Percentiles rank a stretch among this genome's conserved stretches.
Evolutionary conservation across 306 rosid species (phyloP).

Genomic region (Begonia loranthoides): DNA sequence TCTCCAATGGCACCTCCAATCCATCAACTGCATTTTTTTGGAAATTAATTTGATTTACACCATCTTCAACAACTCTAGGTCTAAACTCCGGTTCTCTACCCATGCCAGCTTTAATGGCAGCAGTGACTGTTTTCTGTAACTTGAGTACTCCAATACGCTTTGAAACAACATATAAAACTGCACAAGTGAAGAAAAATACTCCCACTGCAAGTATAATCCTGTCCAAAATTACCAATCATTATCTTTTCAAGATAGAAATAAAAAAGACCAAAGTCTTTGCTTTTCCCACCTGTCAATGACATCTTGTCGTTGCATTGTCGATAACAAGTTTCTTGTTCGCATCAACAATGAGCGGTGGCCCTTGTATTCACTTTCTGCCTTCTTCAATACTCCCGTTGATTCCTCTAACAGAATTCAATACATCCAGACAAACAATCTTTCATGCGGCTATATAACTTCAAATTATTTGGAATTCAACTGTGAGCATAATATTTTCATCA

Average conservation of each 20-base stretch:
- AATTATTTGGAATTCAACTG: no score
- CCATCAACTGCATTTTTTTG: slow-evolving; percentile 24
- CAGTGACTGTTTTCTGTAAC: slow-evolving; percentile 62
- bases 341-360: slow-evolving; percentile 72
- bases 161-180: slow-evolving; percentile 73
- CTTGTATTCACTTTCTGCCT: slow-evolving; percentile 84
- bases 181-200: slow-evolving; percentile 55
- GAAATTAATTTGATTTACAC: slow-evolving; percentile 31
- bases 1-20: slow-evolving; percentile 30
- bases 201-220: slow-evolving; percentile 69
- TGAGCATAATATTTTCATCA: no score
- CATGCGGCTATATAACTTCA: no score
- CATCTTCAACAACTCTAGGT: slow-evolving; percentile 35
- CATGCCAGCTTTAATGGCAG: slow-evolving; percentile 72
- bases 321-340: slow-evolving; percentile 72
- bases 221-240: slow-evolving; percentile 13
- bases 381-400: slow-evolving; percentile 65
- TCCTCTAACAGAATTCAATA: slow-evolving; percentile 40
- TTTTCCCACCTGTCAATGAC: slow-evolving; percentile 58
- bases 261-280: slow-evolving; percentile 1
- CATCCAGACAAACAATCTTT: neutral
- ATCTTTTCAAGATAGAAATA: neutral
- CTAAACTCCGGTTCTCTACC: slow-evolving; percentile 33
- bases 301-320: slow-evolving; percentile 95
- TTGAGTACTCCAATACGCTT: slow-evolving; percentile 60